A percentile compares a stretch with the other conserved stretches of the same genome.
Conservation (phyloP, 169 alveolate species). For the Plasmodium falciparum region DNA sequence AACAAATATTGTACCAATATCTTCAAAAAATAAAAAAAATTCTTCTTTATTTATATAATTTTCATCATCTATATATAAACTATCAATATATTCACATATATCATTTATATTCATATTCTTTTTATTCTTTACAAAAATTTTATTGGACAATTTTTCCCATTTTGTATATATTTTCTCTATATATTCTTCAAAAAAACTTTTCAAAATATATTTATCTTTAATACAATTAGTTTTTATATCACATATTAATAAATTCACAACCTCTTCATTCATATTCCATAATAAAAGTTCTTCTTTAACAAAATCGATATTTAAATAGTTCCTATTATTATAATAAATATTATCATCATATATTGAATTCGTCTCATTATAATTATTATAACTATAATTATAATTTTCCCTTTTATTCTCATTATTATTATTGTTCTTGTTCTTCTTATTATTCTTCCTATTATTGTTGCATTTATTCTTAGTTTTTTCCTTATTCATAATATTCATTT, state of each 20-base stretch:
- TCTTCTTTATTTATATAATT: constrained; percentile 56
- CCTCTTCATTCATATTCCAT: constrained; percentile 24
- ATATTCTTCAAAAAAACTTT: constrained; percentile 36
- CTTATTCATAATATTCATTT: not conserved
- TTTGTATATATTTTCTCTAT: constrained; percentile 41
- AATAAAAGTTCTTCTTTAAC: constrained; percentile 37
- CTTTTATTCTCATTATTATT: not conserved
- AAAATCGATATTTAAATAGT: constrained; percentile 9
- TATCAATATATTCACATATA: constrained; percentile 63
- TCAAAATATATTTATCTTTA: constrained; percentile 23
- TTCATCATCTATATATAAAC: constrained; percentile 47
- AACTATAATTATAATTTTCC: not conserved
- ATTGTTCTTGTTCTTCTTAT: not conserved
- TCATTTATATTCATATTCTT: constrained; percentile 54
- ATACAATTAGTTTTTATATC: constrained; percentile 25
- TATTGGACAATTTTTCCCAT: constrained; percentile 55
- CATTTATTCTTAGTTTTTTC: not conserved
- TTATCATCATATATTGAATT: not conserved
- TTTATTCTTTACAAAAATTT: constrained; percentile 47
- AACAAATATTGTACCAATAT: constrained; percentile 54
- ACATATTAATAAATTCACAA: constrained; percentile 9
- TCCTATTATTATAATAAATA: not conserved
- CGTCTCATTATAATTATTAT: not conserved
- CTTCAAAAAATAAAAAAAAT: constrained; percentile 57
- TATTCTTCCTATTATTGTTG: not conserved